A percentile compares a stretch with the other conserved stretches of the same genome.
Conservation (phyloP, 2,329 filamentous ascomycete species). For the Fusarium xylarioides region DNA sequence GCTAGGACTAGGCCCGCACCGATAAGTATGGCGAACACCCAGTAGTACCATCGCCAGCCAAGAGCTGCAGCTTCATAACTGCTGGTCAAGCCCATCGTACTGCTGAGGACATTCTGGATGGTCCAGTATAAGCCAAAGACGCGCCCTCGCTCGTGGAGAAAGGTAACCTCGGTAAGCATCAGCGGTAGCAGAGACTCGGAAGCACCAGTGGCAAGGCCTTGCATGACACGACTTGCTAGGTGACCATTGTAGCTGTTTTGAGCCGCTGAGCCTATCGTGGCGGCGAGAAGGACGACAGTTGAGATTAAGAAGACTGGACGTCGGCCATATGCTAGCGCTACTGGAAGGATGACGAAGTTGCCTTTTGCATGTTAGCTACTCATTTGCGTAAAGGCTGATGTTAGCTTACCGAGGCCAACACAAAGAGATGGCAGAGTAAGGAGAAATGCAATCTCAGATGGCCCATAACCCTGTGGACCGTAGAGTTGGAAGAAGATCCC, state of each 20-base stretch:
- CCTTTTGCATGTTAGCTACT: neutral
- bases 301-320: neutral
- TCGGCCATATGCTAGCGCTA: neutral
- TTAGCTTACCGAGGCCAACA: neutral
- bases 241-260: neutral
- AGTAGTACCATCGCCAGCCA: neutral
- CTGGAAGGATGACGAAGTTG: neutral
- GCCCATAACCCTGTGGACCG: neutral
- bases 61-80: neutral
- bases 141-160: neutral
- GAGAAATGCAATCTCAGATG: neutral
- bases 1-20: accelerated
- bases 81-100: neutral
- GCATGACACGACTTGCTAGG: neutral
- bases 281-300: neutral
- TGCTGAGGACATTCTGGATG: neutral
- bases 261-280: neutral
- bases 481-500: neutral
- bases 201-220: neutral
- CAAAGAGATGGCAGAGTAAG: neutral
- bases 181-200: neutral
- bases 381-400: accelerated
- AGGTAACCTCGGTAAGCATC: neutral
- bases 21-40: neutral
- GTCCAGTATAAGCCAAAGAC: neutral